Conservation (phyloP, 2,329 filamentous ascomycete species). For the Neopestalotiopsis sp. region DNA sequence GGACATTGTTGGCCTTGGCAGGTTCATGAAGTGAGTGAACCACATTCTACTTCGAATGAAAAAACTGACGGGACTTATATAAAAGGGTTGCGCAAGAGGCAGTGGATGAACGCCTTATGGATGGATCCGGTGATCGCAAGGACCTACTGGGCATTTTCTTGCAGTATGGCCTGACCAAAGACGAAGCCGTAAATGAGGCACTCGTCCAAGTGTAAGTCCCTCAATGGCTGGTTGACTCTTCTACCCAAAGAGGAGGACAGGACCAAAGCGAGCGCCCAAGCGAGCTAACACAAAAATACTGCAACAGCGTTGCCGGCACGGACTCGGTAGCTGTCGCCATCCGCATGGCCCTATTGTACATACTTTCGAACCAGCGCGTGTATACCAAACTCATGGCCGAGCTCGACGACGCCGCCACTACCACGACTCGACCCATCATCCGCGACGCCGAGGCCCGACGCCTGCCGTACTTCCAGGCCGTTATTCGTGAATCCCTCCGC, state of each 20-base stretch:
- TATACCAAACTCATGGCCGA: conserved; percentile 22
- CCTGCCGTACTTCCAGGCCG: conserved; percentile 25
- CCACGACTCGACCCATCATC: conserved; percentile 15
- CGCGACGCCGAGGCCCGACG: conserved; percentile 21
- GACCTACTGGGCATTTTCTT: conserved; percentile 23
- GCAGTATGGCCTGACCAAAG: conserved; percentile 18
- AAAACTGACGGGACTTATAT: background rate
- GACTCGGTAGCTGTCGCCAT: conserved; percentile 22
- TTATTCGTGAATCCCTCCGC: conserved; percentile 22
- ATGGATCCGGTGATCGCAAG: conserved; percentile 15
- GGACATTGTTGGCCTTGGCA: conserved; percentile 20
- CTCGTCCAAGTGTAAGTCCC: conserved; percentile 23
- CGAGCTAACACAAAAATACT: background rate
- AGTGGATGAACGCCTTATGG: conserved; percentile 20
- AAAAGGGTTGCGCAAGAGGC: conserved; percentile 22
- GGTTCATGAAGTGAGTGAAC: conserved; percentile 20
- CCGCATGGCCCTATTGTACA: conserved; percentile 21
- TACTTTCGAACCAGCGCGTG: conserved; percentile 19
- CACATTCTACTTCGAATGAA: background rate
- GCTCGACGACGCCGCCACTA: conserved; percentile 12
- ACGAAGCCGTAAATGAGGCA: conserved; percentile 22
- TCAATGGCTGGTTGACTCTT: background rate
- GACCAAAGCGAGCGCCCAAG: background rate
- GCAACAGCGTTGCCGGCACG: conserved; percentile 22
- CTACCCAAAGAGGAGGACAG: no score